A percentile compares a stretch with the other conserved stretches of the same genome.
Evolutionary conservation across 352 stramenopile genomes (phyloP).

Genomic region (Aphanomyces cochlioides): DNA sequence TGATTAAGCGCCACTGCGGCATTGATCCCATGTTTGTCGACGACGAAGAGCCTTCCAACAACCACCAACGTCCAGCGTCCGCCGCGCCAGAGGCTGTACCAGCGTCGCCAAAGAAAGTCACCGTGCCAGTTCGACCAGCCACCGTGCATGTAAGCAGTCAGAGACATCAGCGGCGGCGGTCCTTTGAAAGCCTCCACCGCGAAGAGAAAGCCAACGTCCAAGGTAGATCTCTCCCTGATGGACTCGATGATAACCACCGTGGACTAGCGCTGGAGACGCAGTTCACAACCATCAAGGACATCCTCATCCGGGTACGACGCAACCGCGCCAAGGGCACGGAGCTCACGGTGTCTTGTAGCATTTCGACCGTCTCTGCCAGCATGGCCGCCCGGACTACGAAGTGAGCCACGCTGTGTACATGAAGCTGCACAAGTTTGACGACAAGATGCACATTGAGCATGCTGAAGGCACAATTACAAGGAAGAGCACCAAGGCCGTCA

Average conservation of each 20-base stretch:
- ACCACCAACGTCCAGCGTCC: background rate
- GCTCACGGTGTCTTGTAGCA: slow-evolving; percentile 1
- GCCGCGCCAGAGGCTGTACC: background rate
- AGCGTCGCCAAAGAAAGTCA: background rate
- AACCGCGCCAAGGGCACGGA: background rate
- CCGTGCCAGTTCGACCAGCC: background rate
- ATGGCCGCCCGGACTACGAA: background rate
- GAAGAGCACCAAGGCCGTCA: too few relatives aligned
- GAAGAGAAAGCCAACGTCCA: slow-evolving; percentile 21
- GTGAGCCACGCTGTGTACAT: background rate
- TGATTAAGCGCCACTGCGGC: slow-evolving; percentile 13
- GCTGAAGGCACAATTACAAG: background rate
- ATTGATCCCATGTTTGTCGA: background rate
- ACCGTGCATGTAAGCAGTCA: slow-evolving; percentile 6
- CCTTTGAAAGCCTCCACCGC: background rate
- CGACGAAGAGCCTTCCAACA: background rate
- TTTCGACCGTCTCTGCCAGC: background rate
- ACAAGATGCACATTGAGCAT: slow-evolving; percentile 2
- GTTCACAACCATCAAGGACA: slow-evolving; percentile 12
- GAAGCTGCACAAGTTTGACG: slow-evolving; percentile 10
- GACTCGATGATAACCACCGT: background rate
- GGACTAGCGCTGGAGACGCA: slow-evolving; percentile 17
- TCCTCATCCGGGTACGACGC: slow-evolving; percentile 14
- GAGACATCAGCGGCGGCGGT: slow-evolving; percentile 2
- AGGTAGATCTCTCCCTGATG: background rate